phyloP scores from a whole-genome alignment of 768 basidiomycete genomes.

The Termitomyces sp. region DNA sequence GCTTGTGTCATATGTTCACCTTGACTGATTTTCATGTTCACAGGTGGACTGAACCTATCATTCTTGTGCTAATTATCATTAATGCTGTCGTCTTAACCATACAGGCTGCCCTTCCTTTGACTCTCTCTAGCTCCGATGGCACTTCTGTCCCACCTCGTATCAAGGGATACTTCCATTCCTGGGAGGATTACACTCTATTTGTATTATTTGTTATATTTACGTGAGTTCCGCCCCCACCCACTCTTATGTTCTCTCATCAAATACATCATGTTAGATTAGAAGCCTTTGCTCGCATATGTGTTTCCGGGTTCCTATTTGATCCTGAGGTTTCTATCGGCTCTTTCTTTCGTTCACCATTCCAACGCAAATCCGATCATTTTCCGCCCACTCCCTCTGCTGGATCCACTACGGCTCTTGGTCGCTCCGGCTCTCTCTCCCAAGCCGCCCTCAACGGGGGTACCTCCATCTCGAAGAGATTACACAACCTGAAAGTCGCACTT shows the following conservation, averaged over 20 bases:
- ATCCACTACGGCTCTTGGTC: conserved; percentile 24
- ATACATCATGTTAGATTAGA: conserved; percentile 58
- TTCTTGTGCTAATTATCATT: conserved; percentile 79
- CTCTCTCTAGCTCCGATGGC: conserved; percentile 44
- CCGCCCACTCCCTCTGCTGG: conserved; percentile 25
- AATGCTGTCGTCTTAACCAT: conserved; percentile 81
- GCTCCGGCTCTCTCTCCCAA: conserved; percentile 23
- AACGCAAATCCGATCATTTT: conserved; percentile 27
- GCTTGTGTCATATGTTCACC: conserved; percentile 4
- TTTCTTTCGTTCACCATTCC: conserved; percentile 40
- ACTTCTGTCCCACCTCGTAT: conserved; percentile 37
- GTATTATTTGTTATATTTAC: conserved; percentile 83
- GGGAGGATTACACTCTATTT: conserved; percentile 91
- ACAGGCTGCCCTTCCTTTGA: conserved; percentile 66
- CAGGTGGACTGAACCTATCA: conserved; percentile 84
- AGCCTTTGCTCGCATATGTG: conserved; percentile 82
- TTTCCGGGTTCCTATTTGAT: conserved; percentile 86
- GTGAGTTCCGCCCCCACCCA: conserved; percentile 38
- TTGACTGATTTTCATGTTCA: not conserved
- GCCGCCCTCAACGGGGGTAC: conserved; percentile 41
- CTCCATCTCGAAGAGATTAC: conserved; percentile 45
- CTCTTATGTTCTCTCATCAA: not conserved
- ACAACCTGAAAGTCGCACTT: conserved; percentile 41
- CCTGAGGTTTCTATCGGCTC: conserved; percentile 62
- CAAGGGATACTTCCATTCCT: conserved; percentile 77